Percentiles rank a stretch among this genome's conserved stretches.
These are phyloP conservation scores for Coemansia sp. DNA, from an alignment of 192 early-diverging fungal genomes.

Conservation along the genomic window DNA sequence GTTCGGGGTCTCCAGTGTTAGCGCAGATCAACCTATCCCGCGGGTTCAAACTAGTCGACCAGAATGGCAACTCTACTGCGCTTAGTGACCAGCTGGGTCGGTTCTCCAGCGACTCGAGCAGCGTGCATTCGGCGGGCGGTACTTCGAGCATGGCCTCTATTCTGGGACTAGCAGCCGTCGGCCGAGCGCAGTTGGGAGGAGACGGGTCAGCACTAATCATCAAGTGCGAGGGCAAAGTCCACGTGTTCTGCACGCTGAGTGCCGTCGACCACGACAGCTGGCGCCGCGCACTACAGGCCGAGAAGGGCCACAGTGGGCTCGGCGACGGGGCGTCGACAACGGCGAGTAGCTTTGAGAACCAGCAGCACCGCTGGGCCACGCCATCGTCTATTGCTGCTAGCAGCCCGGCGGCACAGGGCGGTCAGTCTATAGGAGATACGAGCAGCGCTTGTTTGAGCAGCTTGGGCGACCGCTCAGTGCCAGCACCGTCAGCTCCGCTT, in stretches of 20 bases:
- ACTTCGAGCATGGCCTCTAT: not conserved
- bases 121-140: conserved; percentile 3
- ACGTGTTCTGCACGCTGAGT: conserved; percentile 40
- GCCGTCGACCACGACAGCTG: conserved; percentile 46
- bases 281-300: conserved; percentile 22
- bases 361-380: conserved; percentile 2
- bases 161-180: conserved; percentile 4
- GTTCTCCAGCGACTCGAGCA: conserved; percentile 6
- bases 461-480: not conserved
- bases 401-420: not conserved
- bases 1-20: conserved; percentile 6
- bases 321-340: conserved; percentile 2
- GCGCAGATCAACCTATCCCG: conserved; percentile 17
- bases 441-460: conserved; percentile 1
- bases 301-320: conserved; percentile 5
- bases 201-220: conserved; percentile 41
- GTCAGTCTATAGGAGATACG: not conserved
- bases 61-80: conserved; percentile 11
- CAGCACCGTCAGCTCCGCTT: not conserved
- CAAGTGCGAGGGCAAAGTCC: conserved; percentile 23
- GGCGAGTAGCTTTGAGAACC: conserved; percentile 10
- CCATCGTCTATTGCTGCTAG: not conserved
- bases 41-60: conserved; percentile 42
- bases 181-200: conserved; percentile 27
- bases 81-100: conserved; percentile 19